Evolutionary conservation across 768 basidiomycete genomes (phyloP).

Genomic region (Sporobolomyces roseus): DNA sequence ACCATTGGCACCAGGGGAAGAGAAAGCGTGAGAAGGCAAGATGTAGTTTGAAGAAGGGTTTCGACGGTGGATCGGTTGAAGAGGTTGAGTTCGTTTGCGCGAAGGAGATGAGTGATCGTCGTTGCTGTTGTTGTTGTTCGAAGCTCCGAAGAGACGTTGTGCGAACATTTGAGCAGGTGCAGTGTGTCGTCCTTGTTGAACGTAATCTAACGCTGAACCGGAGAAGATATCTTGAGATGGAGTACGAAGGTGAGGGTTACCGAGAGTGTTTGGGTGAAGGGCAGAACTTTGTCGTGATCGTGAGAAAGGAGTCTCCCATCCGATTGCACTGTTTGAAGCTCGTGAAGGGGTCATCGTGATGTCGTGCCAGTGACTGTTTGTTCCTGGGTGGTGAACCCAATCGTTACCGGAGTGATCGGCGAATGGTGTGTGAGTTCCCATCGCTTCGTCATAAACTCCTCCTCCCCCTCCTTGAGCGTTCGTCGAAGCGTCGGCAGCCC

Average conservation of each 20-base stretch:
- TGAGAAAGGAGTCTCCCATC: slow-evolving; percentile 26
- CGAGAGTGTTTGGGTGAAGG: not conserved
- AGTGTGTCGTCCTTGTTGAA: not conserved
- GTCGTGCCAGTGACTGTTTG: slow-evolving; percentile 12
- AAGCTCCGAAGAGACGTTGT: slow-evolving; percentile 28
- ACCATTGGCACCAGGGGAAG: not conserved
- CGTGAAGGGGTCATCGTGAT: slow-evolving; percentile 36
- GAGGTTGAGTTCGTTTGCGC: not conserved
- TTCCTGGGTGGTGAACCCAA: too few relatives aligned
- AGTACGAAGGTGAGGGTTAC: slow-evolving; percentile 1
- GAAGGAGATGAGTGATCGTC: not conserved
- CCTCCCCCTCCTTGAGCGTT: not conserved
- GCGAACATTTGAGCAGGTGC: slow-evolving; percentile 16
- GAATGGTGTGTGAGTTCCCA: not conserved
- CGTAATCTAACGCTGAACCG: slow-evolving; percentile 18
- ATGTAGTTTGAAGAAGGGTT: slow-evolving; percentile 7
- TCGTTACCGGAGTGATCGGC: too few relatives aligned
- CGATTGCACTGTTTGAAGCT: not conserved
- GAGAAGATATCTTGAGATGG: slow-evolving; percentile 25
- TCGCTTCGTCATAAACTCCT: not conserved
- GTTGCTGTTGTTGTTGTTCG: not conserved
- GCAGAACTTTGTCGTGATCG: not conserved
- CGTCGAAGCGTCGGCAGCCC: slow-evolving; percentile 16
- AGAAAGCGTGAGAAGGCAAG: slow-evolving; percentile 7
- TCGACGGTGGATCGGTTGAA: slow-evolving; percentile 4